Conservation (phyloP, 2,329 filamentous ascomycete species). For the Fusarium pininemorale region DNA sequence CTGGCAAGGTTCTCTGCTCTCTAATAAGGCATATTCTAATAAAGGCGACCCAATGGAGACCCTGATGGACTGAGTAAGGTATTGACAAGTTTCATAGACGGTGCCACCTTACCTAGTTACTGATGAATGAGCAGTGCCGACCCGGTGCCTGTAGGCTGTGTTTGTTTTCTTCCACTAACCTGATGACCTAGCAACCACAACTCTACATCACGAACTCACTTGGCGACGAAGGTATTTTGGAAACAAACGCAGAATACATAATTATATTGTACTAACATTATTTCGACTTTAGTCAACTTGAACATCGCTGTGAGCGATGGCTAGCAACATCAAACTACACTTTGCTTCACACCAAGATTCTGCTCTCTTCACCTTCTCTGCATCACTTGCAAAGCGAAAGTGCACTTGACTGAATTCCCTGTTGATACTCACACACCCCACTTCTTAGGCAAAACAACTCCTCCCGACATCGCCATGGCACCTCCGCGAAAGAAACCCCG, state of each 20-base stretch:
- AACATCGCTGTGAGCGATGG: background rate
- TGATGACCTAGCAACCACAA: background rate
- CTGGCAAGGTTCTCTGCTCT: background rate
- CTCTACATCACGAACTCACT: background rate
- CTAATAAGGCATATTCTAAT: background rate
- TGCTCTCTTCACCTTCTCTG: background rate
- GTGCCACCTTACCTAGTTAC: background rate
- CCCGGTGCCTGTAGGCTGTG: background rate
- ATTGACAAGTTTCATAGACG: background rate
- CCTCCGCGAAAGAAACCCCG: constrained; percentile 34
- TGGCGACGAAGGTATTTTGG: background rate
- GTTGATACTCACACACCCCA: background rate
- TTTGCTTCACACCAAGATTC: background rate
- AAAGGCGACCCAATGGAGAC: background rate
- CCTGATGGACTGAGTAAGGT: background rate
- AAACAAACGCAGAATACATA: background rate
- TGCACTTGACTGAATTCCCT: background rate
- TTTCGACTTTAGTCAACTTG: background rate
- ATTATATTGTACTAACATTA: background rate
- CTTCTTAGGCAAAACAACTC: too few species aligned
- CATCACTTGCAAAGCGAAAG: background rate
- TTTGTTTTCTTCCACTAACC: background rate
- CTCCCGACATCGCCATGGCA: constrained; percentile 5
- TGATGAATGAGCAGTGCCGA: background rate
- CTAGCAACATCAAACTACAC: background rate